phyloP scores from a whole-genome alignment of 1,139 yeast species.

The Candida neerlandica region DNA sequence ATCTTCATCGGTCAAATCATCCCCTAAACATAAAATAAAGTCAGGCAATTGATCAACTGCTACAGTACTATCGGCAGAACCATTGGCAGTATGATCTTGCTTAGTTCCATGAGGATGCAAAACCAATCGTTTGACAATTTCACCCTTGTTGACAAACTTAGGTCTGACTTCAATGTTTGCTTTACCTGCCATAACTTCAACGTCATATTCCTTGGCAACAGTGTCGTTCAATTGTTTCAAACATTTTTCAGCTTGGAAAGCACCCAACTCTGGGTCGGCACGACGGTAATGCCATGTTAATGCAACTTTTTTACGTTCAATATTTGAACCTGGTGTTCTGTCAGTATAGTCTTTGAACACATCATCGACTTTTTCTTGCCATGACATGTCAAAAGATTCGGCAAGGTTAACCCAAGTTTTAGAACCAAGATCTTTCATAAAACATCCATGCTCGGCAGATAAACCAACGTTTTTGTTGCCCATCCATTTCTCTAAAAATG shows the following conservation, averaged over 20 bases:
- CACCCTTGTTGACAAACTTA: slow-evolving; percentile 91
- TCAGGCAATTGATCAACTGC: slow-evolving; percentile 63
- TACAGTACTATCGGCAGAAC: slow-evolving; percentile 20
- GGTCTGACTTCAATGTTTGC: slow-evolving; percentile 98
- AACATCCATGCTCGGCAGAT: slow-evolving; percentile 98
- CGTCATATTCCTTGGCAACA: slow-evolving; percentile 70
- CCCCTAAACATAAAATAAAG: slow-evolving; percentile 88
- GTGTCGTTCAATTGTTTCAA: slow-evolving; percentile 62
- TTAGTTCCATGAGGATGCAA: slow-evolving; percentile 58
- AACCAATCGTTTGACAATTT: slow-evolving; percentile 82
- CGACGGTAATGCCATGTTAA: slow-evolving; percentile 97
- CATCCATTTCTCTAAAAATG: slow-evolving; percentile 85
- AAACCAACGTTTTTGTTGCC: slow-evolving; percentile 76
- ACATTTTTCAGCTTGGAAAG: slow-evolving; percentile 78
- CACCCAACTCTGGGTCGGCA: slow-evolving; percentile 91
- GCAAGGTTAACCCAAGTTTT: slow-evolving; percentile 82
- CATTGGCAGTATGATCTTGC: slow-evolving; percentile 27
- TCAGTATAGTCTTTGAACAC: slow-evolving; percentile 77
- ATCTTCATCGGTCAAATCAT: slow-evolving; percentile 96
- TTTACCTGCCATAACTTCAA: slow-evolving; percentile 91
- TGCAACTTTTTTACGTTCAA: slow-evolving; percentile 90
- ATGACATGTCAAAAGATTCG: slow-evolving; percentile 83
- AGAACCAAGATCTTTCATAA: slow-evolving; percentile 69
- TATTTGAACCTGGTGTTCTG: slow-evolving; percentile 85
- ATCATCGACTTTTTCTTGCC: slow-evolving; percentile 83